Percentiles rank a stretch among this genome's conserved stretches.
Evolutionary conservation across 768 basidiomycete genomes (phyloP).

Genomic region (Gelatoporia subvermispora): DNA sequence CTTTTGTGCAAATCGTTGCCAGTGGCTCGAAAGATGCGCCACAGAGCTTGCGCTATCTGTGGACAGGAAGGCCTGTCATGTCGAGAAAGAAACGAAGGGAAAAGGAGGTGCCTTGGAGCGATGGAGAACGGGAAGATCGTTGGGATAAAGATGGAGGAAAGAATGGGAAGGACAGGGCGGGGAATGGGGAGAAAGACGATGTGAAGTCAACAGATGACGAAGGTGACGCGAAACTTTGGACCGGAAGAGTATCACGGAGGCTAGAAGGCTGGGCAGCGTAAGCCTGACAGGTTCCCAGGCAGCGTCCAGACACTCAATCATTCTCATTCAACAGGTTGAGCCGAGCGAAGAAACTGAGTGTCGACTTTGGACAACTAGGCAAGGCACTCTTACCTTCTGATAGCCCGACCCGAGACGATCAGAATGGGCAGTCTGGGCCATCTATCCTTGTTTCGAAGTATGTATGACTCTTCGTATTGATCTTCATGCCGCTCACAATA

Average conservation of each 20-base stretch:
- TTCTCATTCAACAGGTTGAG: constrained; percentile 13
- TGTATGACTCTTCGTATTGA: background rate
- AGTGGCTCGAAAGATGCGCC: constrained; percentile 28
- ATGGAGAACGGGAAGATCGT: constrained; percentile 32
- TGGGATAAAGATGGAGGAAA: constrained; percentile 28
- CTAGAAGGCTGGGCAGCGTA: constrained; percentile 47
- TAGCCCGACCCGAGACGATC: constrained; percentile 13
- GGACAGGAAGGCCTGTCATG: constrained; percentile 30
- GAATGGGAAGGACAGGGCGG: constrained; percentile 23
- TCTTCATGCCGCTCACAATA: background rate
- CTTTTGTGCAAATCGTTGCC: constrained; percentile 42
- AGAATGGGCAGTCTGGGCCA: constrained; percentile 14
- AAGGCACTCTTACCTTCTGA: constrained; percentile 16
- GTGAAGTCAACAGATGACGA: constrained; percentile 26
- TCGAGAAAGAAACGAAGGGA: constrained; percentile 28
- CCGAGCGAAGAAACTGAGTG: constrained; percentile 30
- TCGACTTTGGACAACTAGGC: constrained; percentile 22
- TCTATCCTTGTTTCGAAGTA: background rate
- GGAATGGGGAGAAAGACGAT: constrained; percentile 23
- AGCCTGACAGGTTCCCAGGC: constrained; percentile 12
- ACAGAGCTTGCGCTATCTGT: constrained; percentile 27
- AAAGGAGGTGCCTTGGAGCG: constrained; percentile 31
- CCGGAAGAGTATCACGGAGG: constrained; percentile 41
- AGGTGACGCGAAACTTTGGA: constrained; percentile 34
- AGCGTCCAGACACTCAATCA: background rate